Evolutionary conservation across 192 early-diverging fungal genomes (phyloP).

Genomic region (Backusella circina): DNA sequence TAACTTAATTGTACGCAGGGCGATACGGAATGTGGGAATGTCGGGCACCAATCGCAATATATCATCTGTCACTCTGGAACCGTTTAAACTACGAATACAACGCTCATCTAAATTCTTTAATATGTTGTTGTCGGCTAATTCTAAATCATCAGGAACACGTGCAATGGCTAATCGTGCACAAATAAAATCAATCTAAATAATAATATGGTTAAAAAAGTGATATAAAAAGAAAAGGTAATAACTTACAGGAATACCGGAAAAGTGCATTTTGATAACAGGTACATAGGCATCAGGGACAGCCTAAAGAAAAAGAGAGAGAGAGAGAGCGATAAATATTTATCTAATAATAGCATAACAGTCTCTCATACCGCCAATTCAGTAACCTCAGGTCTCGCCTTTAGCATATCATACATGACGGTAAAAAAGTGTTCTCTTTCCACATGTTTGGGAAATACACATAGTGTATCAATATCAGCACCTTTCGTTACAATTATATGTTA

Average conservation of each 20-base stretch:
- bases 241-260: slow-evolving; percentile 82
- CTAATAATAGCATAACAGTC: not conserved
- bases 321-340: not conserved
- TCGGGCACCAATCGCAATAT: slow-evolving; percentile 93
- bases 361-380: slow-evolving; percentile 71
- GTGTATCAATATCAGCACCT: slow-evolving; percentile 98
- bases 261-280: slow-evolving; percentile 93
- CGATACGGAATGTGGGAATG: slow-evolving; percentile 83
- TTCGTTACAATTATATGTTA: not conserved
- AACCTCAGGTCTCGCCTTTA: slow-evolving; percentile 81
- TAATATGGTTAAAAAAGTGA: slow-evolving; percentile 8
- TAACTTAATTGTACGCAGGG: slow-evolving; percentile 90
- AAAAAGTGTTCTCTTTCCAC: slow-evolving; percentile 94
- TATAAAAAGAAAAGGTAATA: not conserved
- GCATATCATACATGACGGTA: slow-evolving; percentile 77
- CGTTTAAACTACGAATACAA: slow-evolving; percentile 88
- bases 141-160: slow-evolving; percentile 80
- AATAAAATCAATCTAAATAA: slow-evolving; percentile 83
- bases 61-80: slow-evolving; percentile 95
- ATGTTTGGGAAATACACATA: slow-evolving; percentile 91
- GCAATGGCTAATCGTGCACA: slow-evolving; percentile 76
- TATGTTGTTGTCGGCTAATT: slow-evolving; percentile 81
- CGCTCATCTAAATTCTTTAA: slow-evolving; percentile 86
- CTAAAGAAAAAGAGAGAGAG: slow-evolving; percentile 19
- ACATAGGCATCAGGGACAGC: slow-evolving; percentile 89